A percentile compares a stretch with the other conserved stretches of the same genome.
Evolutionary conservation across 352 stramenopile genomes (phyloP).

Genomic region (Pythium dissotocum): DNA sequence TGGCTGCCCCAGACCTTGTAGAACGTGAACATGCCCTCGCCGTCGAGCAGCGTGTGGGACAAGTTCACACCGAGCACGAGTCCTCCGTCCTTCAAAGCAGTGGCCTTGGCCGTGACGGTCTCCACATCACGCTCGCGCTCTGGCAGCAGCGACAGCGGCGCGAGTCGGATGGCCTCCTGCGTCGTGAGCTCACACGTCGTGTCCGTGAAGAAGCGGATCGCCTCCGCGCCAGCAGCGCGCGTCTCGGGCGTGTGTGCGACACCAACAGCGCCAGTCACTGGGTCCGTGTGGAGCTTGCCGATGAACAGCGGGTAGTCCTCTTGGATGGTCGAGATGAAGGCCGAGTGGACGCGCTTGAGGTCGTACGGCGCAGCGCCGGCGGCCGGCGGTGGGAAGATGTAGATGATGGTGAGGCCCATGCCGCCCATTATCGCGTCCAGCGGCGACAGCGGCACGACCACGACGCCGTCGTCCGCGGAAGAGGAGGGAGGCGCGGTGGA

Average conservation of each 20-base stretch:
- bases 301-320: conserved; percentile 53
- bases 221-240: conserved; percentile 13
- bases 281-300: conserved; percentile 35
- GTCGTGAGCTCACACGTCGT: conserved; percentile 28
- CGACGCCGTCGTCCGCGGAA: neutral
- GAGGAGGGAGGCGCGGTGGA: neutral
- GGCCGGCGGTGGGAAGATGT: conserved; percentile 45
- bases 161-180: conserved; percentile 31
- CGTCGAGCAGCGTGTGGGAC: conserved; percentile 52
- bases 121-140: conserved; percentile 19
- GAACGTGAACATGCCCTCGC: conserved; percentile 57
- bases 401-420: conserved; percentile 52
- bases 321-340: conserved; percentile 37
- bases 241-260: conserved; percentile 31
- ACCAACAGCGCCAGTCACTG: conserved; percentile 30
- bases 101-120: conserved; percentile 39
- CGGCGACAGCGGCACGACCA: conserved; percentile 36
- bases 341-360: conserved; percentile 39
- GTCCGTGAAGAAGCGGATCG: conserved; percentile 43
- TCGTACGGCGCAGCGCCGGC: conserved; percentile 26
- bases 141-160: conserved; percentile 42
- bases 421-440: conserved; percentile 52
- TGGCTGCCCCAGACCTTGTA: conserved; percentile 60
- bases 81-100: conserved; percentile 45
- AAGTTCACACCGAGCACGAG: conserved; percentile 47